A percentile compares a stretch with the other conserved stretches of the same genome.
Evolutionary conservation across 1,139 yeast genomes (phyloP).

Genomic region (Candida sojae): DNA sequence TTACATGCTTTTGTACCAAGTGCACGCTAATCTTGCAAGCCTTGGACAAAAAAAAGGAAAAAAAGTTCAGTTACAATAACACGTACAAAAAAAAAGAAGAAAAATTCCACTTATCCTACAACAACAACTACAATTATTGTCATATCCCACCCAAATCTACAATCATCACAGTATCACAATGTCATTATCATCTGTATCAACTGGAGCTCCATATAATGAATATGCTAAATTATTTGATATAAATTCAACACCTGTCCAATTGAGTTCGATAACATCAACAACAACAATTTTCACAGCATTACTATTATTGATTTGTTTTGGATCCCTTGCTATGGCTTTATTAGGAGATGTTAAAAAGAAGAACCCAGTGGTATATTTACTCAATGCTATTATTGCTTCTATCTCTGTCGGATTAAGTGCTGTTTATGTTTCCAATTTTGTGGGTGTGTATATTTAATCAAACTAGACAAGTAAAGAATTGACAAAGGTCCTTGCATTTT

Average conservation of each 20-base stretch:
- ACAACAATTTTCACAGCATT: constrained; percentile 20
- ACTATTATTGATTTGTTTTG: constrained; percentile 34
- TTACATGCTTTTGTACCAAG: no score
- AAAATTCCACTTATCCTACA: not conserved
- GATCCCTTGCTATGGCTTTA: constrained; percentile 37
- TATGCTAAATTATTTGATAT: constrained; percentile 23
- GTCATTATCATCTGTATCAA: constrained; percentile 14
- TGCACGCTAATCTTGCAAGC: no score
- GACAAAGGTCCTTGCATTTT: no score
- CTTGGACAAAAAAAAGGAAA: no score
- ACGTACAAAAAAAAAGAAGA: no score
- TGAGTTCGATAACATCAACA: constrained; percentile 16
- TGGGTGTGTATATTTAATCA: constrained; percentile 43
- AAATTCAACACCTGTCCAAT: constrained; percentile 28
- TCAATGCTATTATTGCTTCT: constrained; percentile 39
- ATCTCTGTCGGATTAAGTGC: constrained; percentile 41
- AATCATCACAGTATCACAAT: not conserved
- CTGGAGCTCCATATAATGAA: constrained; percentile 35
- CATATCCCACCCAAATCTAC: no score
- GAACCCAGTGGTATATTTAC: constrained; percentile 26
- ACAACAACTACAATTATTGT: not conserved
- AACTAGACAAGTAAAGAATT: no score
- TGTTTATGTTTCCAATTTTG: constrained; percentile 41
- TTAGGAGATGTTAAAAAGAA: constrained; percentile 37
- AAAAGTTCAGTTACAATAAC: no score